phyloP scores from a whole-genome alignment of 495 filamentous ascomycete species.

The Pyrenula aspistea region DNA sequence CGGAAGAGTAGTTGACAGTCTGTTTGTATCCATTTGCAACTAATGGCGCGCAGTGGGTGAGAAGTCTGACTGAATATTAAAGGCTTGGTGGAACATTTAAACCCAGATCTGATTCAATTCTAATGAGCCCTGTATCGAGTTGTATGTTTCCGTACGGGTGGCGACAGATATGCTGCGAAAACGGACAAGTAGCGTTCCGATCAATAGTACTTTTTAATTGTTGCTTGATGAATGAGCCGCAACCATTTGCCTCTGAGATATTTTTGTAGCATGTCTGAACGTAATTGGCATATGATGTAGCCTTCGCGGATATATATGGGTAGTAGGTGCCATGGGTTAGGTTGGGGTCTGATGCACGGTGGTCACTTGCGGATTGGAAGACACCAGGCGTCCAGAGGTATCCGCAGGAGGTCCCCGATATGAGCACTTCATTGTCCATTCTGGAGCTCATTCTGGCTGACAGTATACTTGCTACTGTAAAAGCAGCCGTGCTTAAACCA shows the following conservation, averaged over 20 bases:
- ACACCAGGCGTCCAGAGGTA: too few relatives aligned
- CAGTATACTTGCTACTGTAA: conserved; percentile 1
- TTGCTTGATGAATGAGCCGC: conserved; percentile 1
- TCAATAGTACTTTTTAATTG: conserved; percentile 1
- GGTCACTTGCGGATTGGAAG: too few relatives aligned
- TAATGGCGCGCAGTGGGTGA: conserved; percentile 10
- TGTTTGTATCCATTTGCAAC: conserved; percentile 7
- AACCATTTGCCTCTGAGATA: background rate
- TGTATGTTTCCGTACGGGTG: conserved; percentile 3
- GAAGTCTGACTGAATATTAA: conserved; percentile 1
- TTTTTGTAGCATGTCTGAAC: conserved; percentile 4
- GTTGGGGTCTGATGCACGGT: too few relatives aligned
- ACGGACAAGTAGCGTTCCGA: conserved; percentile 9
- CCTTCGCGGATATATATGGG: too few relatives aligned
- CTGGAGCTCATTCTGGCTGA: background rate
- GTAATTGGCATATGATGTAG: conserved; percentile 7
- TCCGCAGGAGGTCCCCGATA: too few relatives aligned
- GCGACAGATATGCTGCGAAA: conserved; percentile 5
- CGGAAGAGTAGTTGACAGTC: background rate
- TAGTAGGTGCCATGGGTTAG: too few relatives aligned
- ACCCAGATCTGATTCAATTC: conserved; percentile 9
- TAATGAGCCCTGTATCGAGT: conserved; percentile 9
- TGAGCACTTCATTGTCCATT: conserved; percentile 5
- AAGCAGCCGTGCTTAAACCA: background rate
- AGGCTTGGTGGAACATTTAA: conserved; percentile 7